A percentile compares a stretch with the other conserved stretches of the same genome.
phyloP scores from a whole-genome alignment of 306 rosid genomes.

The Inga leiocalycina region DNA sequence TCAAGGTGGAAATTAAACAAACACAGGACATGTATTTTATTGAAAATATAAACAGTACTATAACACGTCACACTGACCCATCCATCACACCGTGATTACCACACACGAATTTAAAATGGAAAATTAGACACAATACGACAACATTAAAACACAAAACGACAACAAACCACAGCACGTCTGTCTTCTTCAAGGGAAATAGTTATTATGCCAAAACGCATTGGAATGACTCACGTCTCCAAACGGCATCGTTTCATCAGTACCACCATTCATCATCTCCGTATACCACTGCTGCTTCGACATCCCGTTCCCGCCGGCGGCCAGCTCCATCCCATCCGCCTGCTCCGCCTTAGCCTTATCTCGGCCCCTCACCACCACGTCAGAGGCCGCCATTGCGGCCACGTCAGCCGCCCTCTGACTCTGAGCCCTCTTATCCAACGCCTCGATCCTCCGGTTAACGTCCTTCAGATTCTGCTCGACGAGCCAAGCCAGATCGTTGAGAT shows the following conservation, averaged over 20 bases:
- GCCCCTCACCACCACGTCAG: not conserved
- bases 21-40: not conserved
- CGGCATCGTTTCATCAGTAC: slow-evolving; percentile 28
- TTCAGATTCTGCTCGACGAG: slow-evolving; percentile 50
- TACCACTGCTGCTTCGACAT: slow-evolving; percentile 44
- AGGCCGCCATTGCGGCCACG: slow-evolving; percentile 10
- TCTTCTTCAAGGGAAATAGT: slow-evolving; percentile 39
- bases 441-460: slow-evolving; percentile 46
- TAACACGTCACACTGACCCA: no score
- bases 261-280: slow-evolving; percentile 38
- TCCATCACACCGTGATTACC: not conserved
- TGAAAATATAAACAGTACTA: not conserved
- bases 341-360: slow-evolving; percentile 7
- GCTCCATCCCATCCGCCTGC: slow-evolving; percentile 16
- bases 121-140: not conserved
- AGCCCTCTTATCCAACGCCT: slow-evolving; percentile 34
- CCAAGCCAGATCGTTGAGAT: slow-evolving; percentile 48
- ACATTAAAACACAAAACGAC: not conserved
- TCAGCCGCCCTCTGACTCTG: slow-evolving; percentile 1
- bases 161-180: not conserved
- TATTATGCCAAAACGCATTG: slow-evolving; percentile 41
- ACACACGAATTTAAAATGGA: not conserved
- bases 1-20: not conserved
- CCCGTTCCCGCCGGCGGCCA: not conserved
- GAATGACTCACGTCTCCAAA: slow-evolving; percentile 34